Evolutionary conservation across 495 filamentous ascomycete genomes (phyloP), one percentile per base, ranked within the genome.

Genomic region (Clohesyomyces aquaticus): DNA sequence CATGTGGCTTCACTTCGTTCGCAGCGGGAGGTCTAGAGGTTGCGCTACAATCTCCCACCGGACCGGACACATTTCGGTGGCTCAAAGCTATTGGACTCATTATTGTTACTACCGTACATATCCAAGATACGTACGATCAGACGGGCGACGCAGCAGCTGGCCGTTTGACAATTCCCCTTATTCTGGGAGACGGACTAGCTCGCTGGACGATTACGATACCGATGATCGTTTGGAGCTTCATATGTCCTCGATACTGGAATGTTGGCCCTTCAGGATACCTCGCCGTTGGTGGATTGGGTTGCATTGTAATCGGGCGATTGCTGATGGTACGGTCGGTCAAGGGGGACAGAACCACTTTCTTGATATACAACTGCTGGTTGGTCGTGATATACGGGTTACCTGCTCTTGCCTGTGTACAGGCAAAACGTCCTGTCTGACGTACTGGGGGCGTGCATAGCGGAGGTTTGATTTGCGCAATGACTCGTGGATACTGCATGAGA

Each of bases 91-190:
- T 83, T 23, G 68, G 76, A 21, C 67, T 67, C 1, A 73, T 81
- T 6, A 75, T 85, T 23, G 68, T 80, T 22, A 79, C 77, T 0
- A 85, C 82, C 12, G 72, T 83, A 57, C 79, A 83, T 11, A 67
- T 79, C 0, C 82, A 85, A 62, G 82, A 84, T 60, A 62, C 83
- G 12, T 72, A 76, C 16, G 81, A 83, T 55, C 73, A 77, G 56
- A 73, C 56, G 10, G 82, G 82, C 3, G 83, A 84, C 59, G 46
- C 55, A 1, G 67, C 71, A 3, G 69, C 79, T 1, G 78, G 76
- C 0, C 74, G 82, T 0, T 58, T 63, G 27, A 80, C 81, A 0
- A 42, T 77, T 8, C 77, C 77, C 0, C 66, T 82, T 0, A 69
- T 80, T 1, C 55, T 80, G 2, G 82, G 82, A 1, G 77, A 84